Percentiles rank a stretch among this genome's conserved stretches.
These are phyloP conservation scores for Hevea brasiliensis DNA, from an alignment of 345 rosid genomes.

Conservation along the genomic window DNA sequence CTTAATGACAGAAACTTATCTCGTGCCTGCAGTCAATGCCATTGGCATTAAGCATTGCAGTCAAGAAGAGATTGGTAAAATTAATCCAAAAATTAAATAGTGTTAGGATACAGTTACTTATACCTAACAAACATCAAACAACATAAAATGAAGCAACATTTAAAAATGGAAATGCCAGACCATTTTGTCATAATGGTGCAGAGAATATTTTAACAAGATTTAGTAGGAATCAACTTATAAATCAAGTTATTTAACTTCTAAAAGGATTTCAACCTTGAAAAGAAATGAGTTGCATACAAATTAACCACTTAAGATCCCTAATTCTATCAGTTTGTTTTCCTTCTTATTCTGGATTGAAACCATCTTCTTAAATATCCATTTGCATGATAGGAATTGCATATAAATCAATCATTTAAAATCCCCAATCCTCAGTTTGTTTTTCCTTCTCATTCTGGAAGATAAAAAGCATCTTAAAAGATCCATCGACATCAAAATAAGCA, in stretches of 20 bases:
- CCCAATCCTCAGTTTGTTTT: not conserved
- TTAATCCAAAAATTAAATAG: constrained; percentile 1
- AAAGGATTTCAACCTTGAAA: not conserved
- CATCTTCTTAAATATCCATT: not conserved
- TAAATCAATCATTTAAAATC: not conserved
- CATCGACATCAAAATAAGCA: not conserved
- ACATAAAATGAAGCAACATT: not conserved
- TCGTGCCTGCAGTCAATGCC: constrained; percentile 53
- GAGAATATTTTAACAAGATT: not conserved
- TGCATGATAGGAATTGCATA: not conserved
- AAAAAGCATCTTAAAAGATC: not conserved
- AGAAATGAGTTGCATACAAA: not conserved
- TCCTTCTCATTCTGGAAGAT: not conserved
- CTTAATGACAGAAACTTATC: constrained; percentile 76
- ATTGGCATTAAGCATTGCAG: constrained; percentile 16
- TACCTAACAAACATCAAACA: not conserved
- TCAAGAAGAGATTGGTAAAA: constrained; percentile 5
- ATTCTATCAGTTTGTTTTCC: not conserved
- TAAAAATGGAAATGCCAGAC: not conserved
- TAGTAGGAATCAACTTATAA: not conserved
- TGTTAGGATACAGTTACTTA: not conserved
- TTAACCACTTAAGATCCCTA: not conserved
- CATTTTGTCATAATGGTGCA: not conserved
- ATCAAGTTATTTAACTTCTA: not conserved
- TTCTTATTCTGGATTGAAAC: not conserved